phyloP scores from a whole-genome alignment of 306 rosid species.

The Urtica urens region DNA sequence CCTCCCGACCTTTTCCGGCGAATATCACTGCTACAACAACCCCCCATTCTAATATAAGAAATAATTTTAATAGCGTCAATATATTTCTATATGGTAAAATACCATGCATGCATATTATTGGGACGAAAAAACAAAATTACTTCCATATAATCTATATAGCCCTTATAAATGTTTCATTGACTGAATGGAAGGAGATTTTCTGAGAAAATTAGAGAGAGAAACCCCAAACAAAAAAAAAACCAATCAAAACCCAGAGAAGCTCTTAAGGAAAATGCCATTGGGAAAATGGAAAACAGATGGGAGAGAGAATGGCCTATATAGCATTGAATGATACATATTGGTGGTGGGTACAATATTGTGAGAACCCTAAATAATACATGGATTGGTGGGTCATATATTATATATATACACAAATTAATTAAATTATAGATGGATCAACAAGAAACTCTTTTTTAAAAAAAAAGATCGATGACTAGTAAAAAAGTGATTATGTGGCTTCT shows the following conservation, averaged over 20 bases:
- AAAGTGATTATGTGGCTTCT: no score
- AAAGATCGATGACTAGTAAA: no score
- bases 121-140: not conserved
- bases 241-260: constrained; percentile 16
- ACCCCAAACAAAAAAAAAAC: constrained; percentile 18
- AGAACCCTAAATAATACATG: not conserved
- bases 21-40: not conserved
- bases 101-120: not conserved
- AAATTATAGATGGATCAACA: no score
- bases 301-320: not conserved
- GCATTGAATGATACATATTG: not conserved
- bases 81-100: not conserved
- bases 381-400: no score
- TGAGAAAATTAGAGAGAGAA: constrained; percentile 6
- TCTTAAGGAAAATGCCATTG: constrained; percentile 7
- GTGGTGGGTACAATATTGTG: not conserved
- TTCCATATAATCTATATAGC: not conserved
- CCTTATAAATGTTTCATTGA: constrained; percentile 28
- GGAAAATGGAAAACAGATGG: constrained; percentile 5
- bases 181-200: constrained; percentile 19
- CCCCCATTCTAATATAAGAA: constrained; percentile 1
- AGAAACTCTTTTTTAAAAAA: no score
- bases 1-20: not conserved
- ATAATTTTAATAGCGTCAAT: not conserved
- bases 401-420: no score